Evolutionary conservation across 306 rosid genomes (phyloP).

Genomic region (Coriaria nepalensis): DNA sequence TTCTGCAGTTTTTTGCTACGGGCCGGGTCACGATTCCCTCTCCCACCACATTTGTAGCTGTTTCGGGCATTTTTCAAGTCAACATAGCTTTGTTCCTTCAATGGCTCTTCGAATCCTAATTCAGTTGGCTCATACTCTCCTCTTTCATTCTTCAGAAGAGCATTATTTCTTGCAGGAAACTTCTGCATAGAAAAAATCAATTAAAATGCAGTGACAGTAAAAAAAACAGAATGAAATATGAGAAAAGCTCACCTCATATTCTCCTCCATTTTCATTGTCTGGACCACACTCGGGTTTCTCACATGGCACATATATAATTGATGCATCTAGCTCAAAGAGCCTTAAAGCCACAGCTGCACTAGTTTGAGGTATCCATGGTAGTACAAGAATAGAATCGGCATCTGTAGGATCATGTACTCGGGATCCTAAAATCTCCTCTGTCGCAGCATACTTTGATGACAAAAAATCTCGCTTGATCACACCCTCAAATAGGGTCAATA

Average conservation of each 20-base stretch:
- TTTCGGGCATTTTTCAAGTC: slow-evolving; percentile 37
- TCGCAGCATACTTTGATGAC: slow-evolving; percentile 51
- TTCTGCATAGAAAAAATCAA: slow-evolving; percentile 31
- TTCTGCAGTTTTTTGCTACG: slow-evolving; percentile 51
- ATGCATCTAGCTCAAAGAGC: slow-evolving; percentile 69
- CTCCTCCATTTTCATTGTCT: slow-evolving; percentile 35
- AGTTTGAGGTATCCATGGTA: slow-evolving; percentile 92
- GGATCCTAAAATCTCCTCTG: slow-evolving; percentile 55
- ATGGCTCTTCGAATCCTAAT: slow-evolving; percentile 23
- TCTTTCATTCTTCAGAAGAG: slow-evolving; percentile 30
- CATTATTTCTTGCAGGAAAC: slow-evolving; percentile 38
- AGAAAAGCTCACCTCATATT: slow-evolving; percentile 30
- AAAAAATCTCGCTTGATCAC: slow-evolving; percentile 56
- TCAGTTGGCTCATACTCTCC: slow-evolving; percentile 39
- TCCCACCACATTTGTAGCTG: slow-evolving; percentile 45
- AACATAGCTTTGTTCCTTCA: slow-evolving; percentile 29
- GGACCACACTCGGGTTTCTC: slow-evolving; percentile 44
- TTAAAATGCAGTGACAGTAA: background rate
- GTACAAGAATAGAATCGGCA: slow-evolving; percentile 38
- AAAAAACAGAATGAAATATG: slow-evolving; percentile 7
- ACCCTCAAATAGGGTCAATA: slow-evolving; percentile 58
- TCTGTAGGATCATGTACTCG: slow-evolving; percentile 25
- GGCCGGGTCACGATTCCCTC: slow-evolving; percentile 56
- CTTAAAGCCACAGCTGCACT: slow-evolving; percentile 79
- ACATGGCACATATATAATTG: slow-evolving; percentile 36